Conservation (phyloP, 352 stramenopile genomes). For the Thraustochytrium sp. region DNA sequence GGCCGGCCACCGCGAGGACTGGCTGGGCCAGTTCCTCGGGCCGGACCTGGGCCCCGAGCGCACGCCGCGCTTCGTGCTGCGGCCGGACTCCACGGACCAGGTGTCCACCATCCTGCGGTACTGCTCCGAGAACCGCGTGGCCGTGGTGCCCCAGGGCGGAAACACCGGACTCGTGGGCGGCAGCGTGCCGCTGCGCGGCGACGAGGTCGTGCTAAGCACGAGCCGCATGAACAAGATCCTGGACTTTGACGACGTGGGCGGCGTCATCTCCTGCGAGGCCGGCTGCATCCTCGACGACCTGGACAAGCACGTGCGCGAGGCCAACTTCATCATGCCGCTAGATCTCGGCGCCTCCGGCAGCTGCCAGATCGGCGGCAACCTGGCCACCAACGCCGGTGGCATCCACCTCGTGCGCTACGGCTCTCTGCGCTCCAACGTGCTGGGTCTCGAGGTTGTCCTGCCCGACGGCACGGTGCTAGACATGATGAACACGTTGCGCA, state of each 20-base stretch:
- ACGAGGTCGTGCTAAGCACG: conserved; percentile 88
- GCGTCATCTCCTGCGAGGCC: conserved; percentile 63
- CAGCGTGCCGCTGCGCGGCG: conserved; percentile 58
- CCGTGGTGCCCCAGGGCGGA: conserved; percentile 88
- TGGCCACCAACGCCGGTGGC: conserved; percentile 89
- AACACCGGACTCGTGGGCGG: conserved; percentile 95
- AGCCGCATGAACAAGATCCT: conserved; percentile 81
- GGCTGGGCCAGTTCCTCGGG: conserved; percentile 16
- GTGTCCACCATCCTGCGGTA: conserved; percentile 80
- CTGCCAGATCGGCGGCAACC: conserved; percentile 94
- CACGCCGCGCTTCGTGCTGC: conserved; percentile 62
- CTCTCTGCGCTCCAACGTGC: conserved; percentile 82
- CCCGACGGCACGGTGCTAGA: conserved; percentile 81
- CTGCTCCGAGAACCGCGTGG: conserved; percentile 76
- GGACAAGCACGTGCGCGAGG: conserved; percentile 72
- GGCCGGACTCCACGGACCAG: conserved; percentile 73
- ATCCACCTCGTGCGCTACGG: conserved; percentile 86
- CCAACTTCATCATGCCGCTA: conserved; percentile 83
- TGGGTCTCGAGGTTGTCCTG: conserved; percentile 89
- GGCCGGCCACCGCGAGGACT: background rate
- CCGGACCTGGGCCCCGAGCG: background rate
- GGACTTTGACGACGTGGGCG: conserved; percentile 70
- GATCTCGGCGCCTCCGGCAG: conserved; percentile 93
- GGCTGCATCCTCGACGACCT: conserved; percentile 89
- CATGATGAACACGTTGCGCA: conserved; percentile 75